Base-by-base conservation (phyloP, 2,329 filamentous ascomycete genomes). In the Dothiorella sarmentorum region DNA sequence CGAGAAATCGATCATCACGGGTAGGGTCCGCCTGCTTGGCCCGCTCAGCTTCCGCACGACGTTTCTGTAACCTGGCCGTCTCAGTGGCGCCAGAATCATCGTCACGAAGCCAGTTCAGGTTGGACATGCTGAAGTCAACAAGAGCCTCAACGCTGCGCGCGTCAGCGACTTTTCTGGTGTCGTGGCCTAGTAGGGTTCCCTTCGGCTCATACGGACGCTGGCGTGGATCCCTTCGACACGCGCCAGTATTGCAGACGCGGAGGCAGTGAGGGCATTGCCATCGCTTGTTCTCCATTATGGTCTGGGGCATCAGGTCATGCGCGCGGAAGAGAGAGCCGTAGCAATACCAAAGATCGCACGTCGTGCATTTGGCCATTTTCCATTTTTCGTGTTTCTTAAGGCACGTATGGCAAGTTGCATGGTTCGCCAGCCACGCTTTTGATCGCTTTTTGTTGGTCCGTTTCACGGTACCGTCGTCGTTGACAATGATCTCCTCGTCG, bases 271-370 rank as follows among this genome's bases (percentile, higher is more conserved):
- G 94, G 64, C 94, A 99, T 67, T 88, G 83, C 93, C 94, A 99
- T 47, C 86, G 79, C 63, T 86, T 83, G 63, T 90, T 82, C 68
- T 95, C 86, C 82, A 97, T 87, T 0, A 92, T 84, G 18, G 85
- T 80, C 66, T 93, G 85, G 0, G 94, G 94, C 82, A 91, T 88
- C 70, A 91, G 84, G 70, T 97, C 93, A 68, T 96, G 96, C 0
- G 90, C 92, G 58, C 94, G 82, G 74, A 91, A 97, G 1, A 99
- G 80, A 15, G 88, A 88, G n/a, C 93, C 93, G 68, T 95, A 99
- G 71, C 94, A 97, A 70, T 95, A 99, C 0, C 84, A 85, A 58
- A 89, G 80, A 11, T 82, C 79, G 67, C 94, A 97, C 7, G 81
- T 83, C 0, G 85, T 86, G 73, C 94, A 99, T 53, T 85, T 83